Percentiles rank a stretch among this genome's conserved stretches.
These are phyloP conservation scores for Deinandra increscens DNA, from an alignment of 129 eudicot species.

Conservation along the genomic window DNA sequence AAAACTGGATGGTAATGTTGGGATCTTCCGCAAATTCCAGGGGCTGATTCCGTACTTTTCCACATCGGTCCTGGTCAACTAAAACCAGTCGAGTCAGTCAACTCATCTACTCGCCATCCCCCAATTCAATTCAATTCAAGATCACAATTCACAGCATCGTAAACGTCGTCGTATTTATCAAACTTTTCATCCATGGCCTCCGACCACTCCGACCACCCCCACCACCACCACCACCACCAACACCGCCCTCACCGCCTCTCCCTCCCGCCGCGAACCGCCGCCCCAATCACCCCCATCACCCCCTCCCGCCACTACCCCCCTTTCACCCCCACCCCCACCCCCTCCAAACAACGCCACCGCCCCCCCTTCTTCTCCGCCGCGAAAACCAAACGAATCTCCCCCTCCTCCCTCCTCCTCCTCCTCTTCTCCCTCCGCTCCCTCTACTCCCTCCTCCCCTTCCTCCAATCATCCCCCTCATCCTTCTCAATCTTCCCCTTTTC, in stretches of 20 bases:
- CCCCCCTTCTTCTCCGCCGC: constrained; percentile 27
- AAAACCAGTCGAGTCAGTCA: constrained; percentile 23
- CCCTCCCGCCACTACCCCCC: constrained; percentile 47
- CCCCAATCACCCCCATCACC: constrained; percentile 38
- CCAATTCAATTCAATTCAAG: constrained; percentile 9
- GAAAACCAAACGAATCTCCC: constrained; percentile 40
- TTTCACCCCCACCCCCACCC: constrained; percentile 83
- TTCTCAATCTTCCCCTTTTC: constrained; percentile 80
- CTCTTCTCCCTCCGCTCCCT: constrained; percentile 92
- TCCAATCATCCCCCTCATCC: constrained; percentile 76
- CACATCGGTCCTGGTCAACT: neutral
- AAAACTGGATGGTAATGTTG: no score
- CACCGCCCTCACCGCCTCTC: constrained; percentile 76
- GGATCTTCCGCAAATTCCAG: neutral
- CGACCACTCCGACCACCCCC: no score
- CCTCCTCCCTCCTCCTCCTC: constrained; percentile 63
- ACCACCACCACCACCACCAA: constrained; percentile 61
- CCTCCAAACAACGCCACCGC: constrained; percentile 86
- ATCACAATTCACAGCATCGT: no score
- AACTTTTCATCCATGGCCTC: constrained; percentile 21
- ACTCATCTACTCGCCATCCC: neutral
- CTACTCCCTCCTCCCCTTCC: constrained; percentile 96
- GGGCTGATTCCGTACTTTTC: constrained; percentile 10
- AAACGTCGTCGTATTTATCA: neutral
- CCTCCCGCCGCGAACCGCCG: constrained; percentile 51